phyloP scores from a whole-genome alignment of 2,329 filamentous ascomycete species.

The Microdochium paspali region DNA sequence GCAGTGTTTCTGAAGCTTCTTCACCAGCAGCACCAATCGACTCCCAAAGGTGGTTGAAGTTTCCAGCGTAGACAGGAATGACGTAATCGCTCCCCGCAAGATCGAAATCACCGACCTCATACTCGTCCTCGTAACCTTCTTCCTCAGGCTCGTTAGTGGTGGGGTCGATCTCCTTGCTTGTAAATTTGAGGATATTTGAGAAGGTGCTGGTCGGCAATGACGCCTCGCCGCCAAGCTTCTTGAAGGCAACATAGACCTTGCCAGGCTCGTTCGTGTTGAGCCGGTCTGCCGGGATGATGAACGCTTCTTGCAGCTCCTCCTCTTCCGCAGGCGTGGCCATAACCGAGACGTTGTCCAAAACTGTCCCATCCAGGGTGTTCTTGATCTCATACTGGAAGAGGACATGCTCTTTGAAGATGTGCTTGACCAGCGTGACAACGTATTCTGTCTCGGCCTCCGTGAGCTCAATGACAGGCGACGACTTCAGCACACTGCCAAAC shows the following conservation, averaged over 20 bases:
- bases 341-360: slow-evolving; percentile 83
- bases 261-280: slow-evolving; percentile 79
- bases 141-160: slow-evolving; percentile 90
- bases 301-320: slow-evolving; percentile 80
- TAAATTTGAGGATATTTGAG: slow-evolving; percentile 92
- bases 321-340: slow-evolving; percentile 72
- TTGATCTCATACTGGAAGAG: slow-evolving; percentile 96
- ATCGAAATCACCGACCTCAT: slow-evolving; percentile 90
- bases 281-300: slow-evolving; percentile 82
- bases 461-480: slow-evolving; percentile 74
- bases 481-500: slow-evolving; percentile 88
- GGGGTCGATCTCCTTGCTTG: slow-evolving; percentile 95
- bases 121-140: slow-evolving; percentile 91
- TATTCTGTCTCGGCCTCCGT: slow-evolving; percentile 98
- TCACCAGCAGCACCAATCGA: slow-evolving; percentile 83
- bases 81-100: slow-evolving; percentile 89
- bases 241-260: slow-evolving; percentile 91
- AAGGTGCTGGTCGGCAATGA: slow-evolving; percentile 75
- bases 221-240: slow-evolving; percentile 65
- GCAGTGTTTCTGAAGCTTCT: slow-evolving; percentile 83
- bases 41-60: slow-evolving; percentile 94
- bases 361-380: slow-evolving; percentile 87
- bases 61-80: slow-evolving; percentile 84
- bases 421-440: slow-evolving; percentile 86
- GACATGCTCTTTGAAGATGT: slow-evolving; percentile 95